Evolutionary conservation across 768 basidiomycete species (phyloP).

Genomic region (Tephrocybe rancida): DNA sequence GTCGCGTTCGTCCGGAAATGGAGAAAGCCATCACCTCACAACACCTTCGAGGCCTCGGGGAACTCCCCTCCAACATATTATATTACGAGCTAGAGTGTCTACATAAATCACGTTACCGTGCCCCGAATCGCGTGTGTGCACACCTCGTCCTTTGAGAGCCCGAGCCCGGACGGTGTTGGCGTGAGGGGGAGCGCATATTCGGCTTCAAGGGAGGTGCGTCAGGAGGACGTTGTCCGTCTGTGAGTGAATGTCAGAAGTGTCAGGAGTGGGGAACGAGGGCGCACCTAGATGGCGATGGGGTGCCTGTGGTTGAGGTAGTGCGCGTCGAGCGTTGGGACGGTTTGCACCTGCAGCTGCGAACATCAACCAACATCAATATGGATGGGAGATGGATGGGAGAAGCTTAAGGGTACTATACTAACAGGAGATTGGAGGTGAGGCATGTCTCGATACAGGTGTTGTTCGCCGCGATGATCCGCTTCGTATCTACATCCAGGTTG

Average conservation of each 20-base stretch:
- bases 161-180: constrained; percentile 69
- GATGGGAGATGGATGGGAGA: constrained; percentile 2
- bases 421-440: constrained; percentile 78
- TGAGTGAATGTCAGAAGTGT: not conserved
- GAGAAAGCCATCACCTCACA: too few relatives aligned
- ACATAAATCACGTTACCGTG: too few relatives aligned
- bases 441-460: constrained; percentile 79
- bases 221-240: constrained; percentile 84
- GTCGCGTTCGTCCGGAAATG: too few relatives aligned
- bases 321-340: constrained; percentile 60
- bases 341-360: constrained; percentile 57
- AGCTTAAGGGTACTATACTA: constrained; percentile 28
- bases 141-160: constrained; percentile 62
- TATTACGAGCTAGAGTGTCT: too few relatives aligned
- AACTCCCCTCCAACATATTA: too few relatives aligned
- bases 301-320: constrained; percentile 68
- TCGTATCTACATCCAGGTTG: constrained; percentile 62
- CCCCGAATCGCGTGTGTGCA: constrained; percentile 37
- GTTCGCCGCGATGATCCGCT: constrained; percentile 50
- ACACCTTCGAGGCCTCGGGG: too few relatives aligned
- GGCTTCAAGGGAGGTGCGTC: constrained; percentile 70
- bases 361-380: not conserved
- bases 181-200: constrained; percentile 85
- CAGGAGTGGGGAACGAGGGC: constrained; percentile 22
- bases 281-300: constrained; percentile 77